Conservation (phyloP, 148 eudicot species). For the Rhododendron molle region DNA sequence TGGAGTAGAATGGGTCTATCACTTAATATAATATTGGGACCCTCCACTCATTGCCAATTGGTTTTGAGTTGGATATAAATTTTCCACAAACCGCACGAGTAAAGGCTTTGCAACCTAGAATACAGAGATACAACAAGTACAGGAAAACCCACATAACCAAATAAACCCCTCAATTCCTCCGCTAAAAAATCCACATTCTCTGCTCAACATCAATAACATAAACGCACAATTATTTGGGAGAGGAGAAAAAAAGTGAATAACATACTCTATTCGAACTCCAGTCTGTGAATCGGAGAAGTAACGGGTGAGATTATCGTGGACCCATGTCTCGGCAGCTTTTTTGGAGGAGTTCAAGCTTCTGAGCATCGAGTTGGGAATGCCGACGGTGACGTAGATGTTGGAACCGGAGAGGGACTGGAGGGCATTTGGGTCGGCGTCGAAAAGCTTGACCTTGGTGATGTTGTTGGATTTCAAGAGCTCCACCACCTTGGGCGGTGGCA, state of each 20-base stretch:
- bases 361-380: constrained; percentile 79
- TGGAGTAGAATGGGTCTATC: no score
- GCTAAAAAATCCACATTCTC: neutral
- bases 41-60: no score
- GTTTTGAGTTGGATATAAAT: no score
- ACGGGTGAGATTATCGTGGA: constrained; percentile 81
- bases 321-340: constrained; percentile 69
- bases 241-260: neutral
- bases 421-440: constrained; percentile 51
- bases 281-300: constrained; percentile 33
- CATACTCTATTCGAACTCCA: constrained; percentile 56
- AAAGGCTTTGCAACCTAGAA: neutral
- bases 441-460: constrained; percentile 54
- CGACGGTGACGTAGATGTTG: constrained; percentile 50
- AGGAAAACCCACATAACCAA: neutral
- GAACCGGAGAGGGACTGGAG: constrained; percentile 64
- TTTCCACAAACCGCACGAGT: neutral
- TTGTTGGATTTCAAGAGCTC: constrained; percentile 64
- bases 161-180: neutral
- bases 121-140: neutral
- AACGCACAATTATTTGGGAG: neutral
- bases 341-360: constrained; percentile 52
- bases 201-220: neutral
- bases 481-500: constrained; percentile 60
- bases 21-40: no score